Evolutionary conservation across 441 rosid species (phyloP), one percentile per base, ranked within the genome.

Genomic region (Populus tomentosa): DNA sequence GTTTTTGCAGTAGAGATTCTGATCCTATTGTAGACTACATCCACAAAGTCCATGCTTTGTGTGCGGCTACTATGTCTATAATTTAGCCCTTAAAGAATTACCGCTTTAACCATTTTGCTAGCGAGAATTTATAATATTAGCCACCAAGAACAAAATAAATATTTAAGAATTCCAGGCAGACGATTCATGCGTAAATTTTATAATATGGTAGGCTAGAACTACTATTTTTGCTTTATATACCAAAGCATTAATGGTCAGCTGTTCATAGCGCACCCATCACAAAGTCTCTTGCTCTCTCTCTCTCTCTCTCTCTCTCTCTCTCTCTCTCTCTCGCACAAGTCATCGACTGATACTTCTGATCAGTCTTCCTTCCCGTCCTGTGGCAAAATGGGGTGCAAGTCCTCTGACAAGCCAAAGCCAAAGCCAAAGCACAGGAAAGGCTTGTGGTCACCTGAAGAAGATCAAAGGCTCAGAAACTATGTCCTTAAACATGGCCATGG

Each of bases 401-500:
- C 86, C 53, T 81, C 84, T 21, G 95, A 89, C 16, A 88, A 84
- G 86, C 84, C 85, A 38, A 89, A 88, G 86, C 93, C 88, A 76
- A 91, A 91, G 86, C 91, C 88, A 76, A 91, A 91, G 86, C 91
- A 90, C 75, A 87, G 89, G 83, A 94, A 94, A 79, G 98, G 98
- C 67, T 87, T 94, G 30, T 94, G 98, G 98, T 94, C 98, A 70
- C 98, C 97, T 56, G 98, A 94, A 66, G 98, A 94, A 90, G 98
- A 94, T 70, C 93, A 90, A 81, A 89, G 86, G 75, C 98, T 94
- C 77, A 88, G 87, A 30, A 86, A 71, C 80, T 84, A 89, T 73
- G 88, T 94, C 79, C 83, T 88, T 42, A 87, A 85, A 68, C 85
- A 88, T 64, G 98, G 98, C 18, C 97, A 88, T 83, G 94, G 93